A percentile compares a stretch with the other conserved stretches of the same genome.
These are phyloP conservation scores for Gillenia trifoliata DNA, from an alignment of 306 rosid genomes.

Conservation along the genomic window DNA sequence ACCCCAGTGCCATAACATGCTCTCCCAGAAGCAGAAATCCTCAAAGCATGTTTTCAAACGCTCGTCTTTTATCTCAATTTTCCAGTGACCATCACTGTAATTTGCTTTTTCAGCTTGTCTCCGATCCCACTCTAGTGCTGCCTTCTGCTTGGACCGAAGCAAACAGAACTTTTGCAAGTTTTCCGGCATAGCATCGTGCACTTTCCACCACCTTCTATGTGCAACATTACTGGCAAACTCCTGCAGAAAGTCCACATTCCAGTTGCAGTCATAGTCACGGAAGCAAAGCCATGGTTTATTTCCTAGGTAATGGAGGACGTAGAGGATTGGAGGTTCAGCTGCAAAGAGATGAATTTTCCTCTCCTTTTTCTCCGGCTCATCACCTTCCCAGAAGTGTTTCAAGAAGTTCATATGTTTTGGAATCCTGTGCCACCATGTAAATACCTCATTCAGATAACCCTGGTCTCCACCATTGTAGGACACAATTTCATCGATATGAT, in stretches of 20 bases:
- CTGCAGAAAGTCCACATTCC: constrained; percentile 73
- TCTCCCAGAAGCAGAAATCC: constrained; percentile 72
- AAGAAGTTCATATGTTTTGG: constrained; percentile 96
- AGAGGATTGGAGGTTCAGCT: constrained; percentile 75
- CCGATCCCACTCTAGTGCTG: constrained; percentile 86
- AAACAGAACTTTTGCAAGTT: constrained; percentile 75
- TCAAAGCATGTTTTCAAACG: constrained; percentile 70
- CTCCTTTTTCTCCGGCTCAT: constrained; percentile 65
- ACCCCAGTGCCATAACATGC: constrained; percentile 93
- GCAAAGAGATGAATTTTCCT: constrained; percentile 77
- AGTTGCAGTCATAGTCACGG: constrained; percentile 87
- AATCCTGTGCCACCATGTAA: constrained; percentile 97
- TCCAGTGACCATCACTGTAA: constrained; percentile 85
- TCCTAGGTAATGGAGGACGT: constrained; percentile 85
- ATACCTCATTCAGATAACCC: constrained; percentile 82
- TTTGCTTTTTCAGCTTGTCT: constrained; percentile 66
- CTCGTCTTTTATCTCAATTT: constrained; percentile 46
- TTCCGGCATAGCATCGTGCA: constrained; percentile 89
- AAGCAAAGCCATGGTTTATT: constrained; percentile 89
- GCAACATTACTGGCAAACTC: constrained; percentile 95
- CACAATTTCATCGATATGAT: constrained; percentile 71
- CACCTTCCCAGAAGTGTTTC: constrained; percentile 93
- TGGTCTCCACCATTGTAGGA: constrained; percentile 98
- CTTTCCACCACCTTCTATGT: constrained; percentile 82
- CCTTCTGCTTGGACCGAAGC: constrained; percentile 79